Base-by-base conservation (phyloP, 2,329 filamentous ascomycete species). In the Gremmenia infestans region DNA sequence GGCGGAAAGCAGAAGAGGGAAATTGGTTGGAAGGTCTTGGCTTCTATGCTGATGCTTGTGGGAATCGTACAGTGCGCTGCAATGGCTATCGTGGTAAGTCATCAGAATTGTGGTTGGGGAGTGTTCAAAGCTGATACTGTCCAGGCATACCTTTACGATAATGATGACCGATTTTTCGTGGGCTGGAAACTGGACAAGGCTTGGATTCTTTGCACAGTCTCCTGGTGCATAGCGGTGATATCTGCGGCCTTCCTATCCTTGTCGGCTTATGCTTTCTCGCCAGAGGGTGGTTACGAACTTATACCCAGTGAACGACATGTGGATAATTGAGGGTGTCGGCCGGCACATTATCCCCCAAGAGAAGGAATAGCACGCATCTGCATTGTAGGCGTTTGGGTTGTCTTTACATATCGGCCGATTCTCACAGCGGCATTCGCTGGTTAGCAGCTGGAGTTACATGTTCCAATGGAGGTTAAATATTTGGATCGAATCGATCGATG, bases 241-340 rank as follows among this genome's bases (percentile, higher is more conserved):
- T 72, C 76, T 12, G 83, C 81, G 1, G 73, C 77, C 14, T 83
- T 81, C 12, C 76, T 97, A 53, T 76, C 81, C 1, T 73, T 83
- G 11, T 88, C 89, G 1, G 87, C 86, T 5, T 82, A 85, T 57
- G 72, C 88, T 22, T 76, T 96, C 45, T 87, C 90, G 0, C 81
- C 84, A 0, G 92, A 97, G 70, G 89, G 88, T 66, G 92, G 90
- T 54, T 97, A 96, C 74, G 89, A 96, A 70, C 81, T 89, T 60
- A 90, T 85, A 68, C 83, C 76, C 69, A 70, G 68, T 58, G 60
- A 71, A 67, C 54, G 64, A 23, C 53, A 59, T 23, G 42, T 22
- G 25, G 42, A 19, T 12, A 22, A 45, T 22, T 45, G 12, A 45
- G 11, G 19, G 19, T 17, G 8, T 40, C 15, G 15, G 14, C 37